Percentiles rank a stretch among this genome's conserved stretches.
These are phyloP conservation scores for Diaporthe longicolla DNA, from an alignment of 2,329 filamentous ascomycete genomes.

Conservation along the genomic window DNA sequence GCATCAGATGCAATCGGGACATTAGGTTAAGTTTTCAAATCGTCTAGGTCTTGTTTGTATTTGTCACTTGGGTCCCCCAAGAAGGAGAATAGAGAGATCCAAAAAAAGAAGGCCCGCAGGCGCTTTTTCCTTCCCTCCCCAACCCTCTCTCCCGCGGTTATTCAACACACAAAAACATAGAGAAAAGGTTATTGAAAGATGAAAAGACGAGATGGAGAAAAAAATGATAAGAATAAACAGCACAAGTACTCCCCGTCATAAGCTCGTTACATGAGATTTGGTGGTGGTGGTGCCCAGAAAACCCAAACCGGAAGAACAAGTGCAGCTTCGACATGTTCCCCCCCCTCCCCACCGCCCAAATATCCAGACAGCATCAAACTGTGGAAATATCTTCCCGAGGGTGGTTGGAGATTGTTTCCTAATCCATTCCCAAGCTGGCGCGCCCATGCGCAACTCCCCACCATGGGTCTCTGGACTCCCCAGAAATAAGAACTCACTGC, in stretches of 20 bases:
- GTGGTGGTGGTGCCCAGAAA: background rate
- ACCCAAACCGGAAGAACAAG: constrained; percentile 12
- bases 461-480: background rate
- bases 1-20: background rate
- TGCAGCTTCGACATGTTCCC: constrained; percentile 13
- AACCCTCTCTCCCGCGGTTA: constrained; percentile 17
- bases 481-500: constrained; percentile 28
- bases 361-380: constrained; percentile 33
- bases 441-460: background rate
- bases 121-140: constrained; percentile 28
- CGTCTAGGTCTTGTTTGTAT: constrained; percentile 40
- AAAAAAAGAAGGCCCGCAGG: constrained; percentile 39
- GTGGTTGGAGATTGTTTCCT: background rate
- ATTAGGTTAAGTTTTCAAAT: constrained; percentile 35
- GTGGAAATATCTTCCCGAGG: constrained; percentile 1
- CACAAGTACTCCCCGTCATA: constrained; percentile 38
- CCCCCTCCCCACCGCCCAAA: background rate
- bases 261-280: constrained; percentile 40
- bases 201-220: no score
- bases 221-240: background rate
- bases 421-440: background rate
- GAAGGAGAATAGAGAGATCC: constrained; percentile 37
- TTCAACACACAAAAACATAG: constrained; percentile 4
- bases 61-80: constrained; percentile 25
- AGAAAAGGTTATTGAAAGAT: background rate